Base-by-base conservation (phyloP, 164 flowering plant species). In the Aristolochia contorta region DNA sequence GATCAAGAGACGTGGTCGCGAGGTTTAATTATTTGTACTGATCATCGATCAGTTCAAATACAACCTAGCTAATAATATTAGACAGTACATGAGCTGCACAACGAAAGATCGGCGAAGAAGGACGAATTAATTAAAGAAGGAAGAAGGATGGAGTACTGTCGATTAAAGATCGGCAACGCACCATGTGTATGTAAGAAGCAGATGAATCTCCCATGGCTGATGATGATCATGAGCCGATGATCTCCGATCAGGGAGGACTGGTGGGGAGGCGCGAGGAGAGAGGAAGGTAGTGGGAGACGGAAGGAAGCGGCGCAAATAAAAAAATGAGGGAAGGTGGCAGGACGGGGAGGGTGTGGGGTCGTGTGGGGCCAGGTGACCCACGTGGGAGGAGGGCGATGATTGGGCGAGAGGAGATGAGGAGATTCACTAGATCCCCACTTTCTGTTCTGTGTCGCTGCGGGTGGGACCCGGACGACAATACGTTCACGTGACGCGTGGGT, bases 341-440 rank as follows among this genome's bases (percentile, higher is more conserved):
- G 48, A 52, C n/a, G 23, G 20, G 49, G 23, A 54, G 24, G 24
- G 52, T n/a, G 49, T 23, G 58, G 24, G 24, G 52, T n/a, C 7
- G 24, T n/a, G 68, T 73, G 74, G 77, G 82, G 65, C 48, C 81
- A 66, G 23, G 13, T 59, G 45, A 46, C 81, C 78, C 89, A 84
- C 89, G 86, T 84, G 89, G 74, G 77, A 65, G 58, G 59, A 49
- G n/a, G 57, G 12, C 10, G 56, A 67, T 72, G 54, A 82, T 82
- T 84, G 89, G 86, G 65, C 70, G 84, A 73, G 76, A 78, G 68
- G 65, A 54, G 84, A 82, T 82, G 64, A 66, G 62, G 63, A 54
- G 56, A 66, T 58, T 76, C 56, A 57, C 57, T 37, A 45, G 53
- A 60, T 64, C 46, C 61, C 46, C 64, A 2, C 45, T 47, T n/a